Conservation (phyloP, 192 early-diverging fungal genomes). For the Coemansia sp. region DNA sequence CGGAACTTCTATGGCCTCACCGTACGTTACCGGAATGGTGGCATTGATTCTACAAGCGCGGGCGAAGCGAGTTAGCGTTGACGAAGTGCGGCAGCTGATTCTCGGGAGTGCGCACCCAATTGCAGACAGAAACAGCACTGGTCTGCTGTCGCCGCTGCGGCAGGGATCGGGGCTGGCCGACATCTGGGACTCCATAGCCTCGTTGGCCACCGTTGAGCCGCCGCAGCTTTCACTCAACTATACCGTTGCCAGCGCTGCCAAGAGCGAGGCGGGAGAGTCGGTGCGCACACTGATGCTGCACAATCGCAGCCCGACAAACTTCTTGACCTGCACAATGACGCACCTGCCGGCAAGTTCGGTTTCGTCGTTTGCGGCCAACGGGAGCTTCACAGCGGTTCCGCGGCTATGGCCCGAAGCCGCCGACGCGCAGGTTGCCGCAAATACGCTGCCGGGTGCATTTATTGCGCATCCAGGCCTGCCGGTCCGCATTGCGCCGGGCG, state of each 20-base stretch:
- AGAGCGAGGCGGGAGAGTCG: not conserved
- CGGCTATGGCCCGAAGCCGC: constrained; percentile 36
- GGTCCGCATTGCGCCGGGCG: constrained; percentile 34
- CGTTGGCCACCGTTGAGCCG: constrained; percentile 35
- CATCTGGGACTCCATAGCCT: constrained; percentile 30
- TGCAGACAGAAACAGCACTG: constrained; percentile 29
- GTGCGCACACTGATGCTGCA: constrained; percentile 28
- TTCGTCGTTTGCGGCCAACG: constrained; percentile 42
- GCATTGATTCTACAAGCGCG: constrained; percentile 45
- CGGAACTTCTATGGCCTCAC: constrained; percentile 69
- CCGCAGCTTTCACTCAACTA: constrained; percentile 47
- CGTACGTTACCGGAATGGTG: constrained; percentile 51
- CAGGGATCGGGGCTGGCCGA: constrained; percentile 47
- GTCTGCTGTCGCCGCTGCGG: constrained; percentile 35
- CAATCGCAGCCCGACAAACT: constrained; percentile 33
- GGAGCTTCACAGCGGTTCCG: constrained; percentile 36
- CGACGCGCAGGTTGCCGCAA: not conserved
- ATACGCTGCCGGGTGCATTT: constrained; percentile 39
- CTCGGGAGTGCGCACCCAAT: constrained; percentile 43
- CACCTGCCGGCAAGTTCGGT: constrained; percentile 40
- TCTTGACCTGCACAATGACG: constrained; percentile 42
- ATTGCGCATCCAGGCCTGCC: constrained; percentile 26
- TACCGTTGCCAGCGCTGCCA: constrained; percentile 1
- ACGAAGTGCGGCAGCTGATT: constrained; percentile 34
- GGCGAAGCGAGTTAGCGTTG: constrained; percentile 17